Evolutionary conservation across 176 grass and related monocot genomes (phyloP), one percentile per base, ranked within the genome.

Genomic region (Saccharum officinarum): DNA sequence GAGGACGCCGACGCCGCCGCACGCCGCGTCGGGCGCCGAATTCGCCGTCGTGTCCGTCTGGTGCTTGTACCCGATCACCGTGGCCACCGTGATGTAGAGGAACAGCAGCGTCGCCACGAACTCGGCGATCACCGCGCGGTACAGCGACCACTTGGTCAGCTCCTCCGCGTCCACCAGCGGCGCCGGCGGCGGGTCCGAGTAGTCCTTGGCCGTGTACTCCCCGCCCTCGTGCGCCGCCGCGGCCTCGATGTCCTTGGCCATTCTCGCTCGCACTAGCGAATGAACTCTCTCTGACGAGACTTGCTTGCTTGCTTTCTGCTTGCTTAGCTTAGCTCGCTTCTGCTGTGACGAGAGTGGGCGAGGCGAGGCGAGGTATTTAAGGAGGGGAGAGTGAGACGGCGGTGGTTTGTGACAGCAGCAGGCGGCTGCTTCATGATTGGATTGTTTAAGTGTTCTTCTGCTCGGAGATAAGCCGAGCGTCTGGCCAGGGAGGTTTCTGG

Each of bases 61-160:
- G 86, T 92, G 95, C 77, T 91, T 94, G 90, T 97, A 94, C 72
- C 95, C 95, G 34, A 97, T 97, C 25, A 97, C 92, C 1, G 95
- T 97, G 22, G 86, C 90, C 59, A 97, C 95, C 2, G 95, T 94
- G 47, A 97, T 81, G 87, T 97, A 97, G 20, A 97, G 87, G 87
- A 97, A 97, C 15, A 97, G 88, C 33, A 97, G 59, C 71, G 95
- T 97, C 0, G 95, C 92, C 42, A 97, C 72, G 81, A 97, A 97
- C 95, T 97, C 95, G 15, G 90, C 95, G 78, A 97, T 97, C 62
- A 85, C 92, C 49, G 92, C 92, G 41, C 95, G 78, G 86, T 97
- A 97, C 66, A 97, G 87, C 2, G 95, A 97, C 95, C 95, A 97
- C 83, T 88, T 92, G 52, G 82, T 86, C 64, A 97, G 87, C 89